Evolutionary conservation across 352 stramenopile species (phyloP).

Genomic region (Globisporangium polare): DNA sequence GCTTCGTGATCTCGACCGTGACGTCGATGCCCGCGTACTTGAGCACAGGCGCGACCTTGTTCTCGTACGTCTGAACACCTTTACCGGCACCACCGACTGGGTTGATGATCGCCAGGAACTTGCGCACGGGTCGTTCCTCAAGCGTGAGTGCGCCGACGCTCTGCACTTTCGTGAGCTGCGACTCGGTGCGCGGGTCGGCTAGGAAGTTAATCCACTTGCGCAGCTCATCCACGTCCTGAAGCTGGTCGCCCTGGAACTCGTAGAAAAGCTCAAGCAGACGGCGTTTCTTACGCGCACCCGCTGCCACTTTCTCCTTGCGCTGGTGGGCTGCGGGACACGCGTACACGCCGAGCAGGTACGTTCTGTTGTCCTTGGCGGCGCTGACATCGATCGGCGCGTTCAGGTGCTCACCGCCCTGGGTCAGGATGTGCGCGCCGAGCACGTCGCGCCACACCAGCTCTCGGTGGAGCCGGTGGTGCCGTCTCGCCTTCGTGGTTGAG

Average conservation of each 20-base stretch:
- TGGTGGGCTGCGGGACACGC: slow-evolving; percentile 28
- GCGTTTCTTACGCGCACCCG: slow-evolving; percentile 31
- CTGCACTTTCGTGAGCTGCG: slow-evolving; percentile 16
- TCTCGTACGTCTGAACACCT: slow-evolving; percentile 47
- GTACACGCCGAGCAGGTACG: slow-evolving; percentile 47
- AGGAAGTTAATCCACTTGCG: slow-evolving; percentile 44
- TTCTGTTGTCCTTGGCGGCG: slow-evolving; percentile 5
- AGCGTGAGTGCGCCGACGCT: slow-evolving; percentile 31
- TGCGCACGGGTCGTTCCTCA: slow-evolving; percentile 19
- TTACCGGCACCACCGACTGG: slow-evolving; percentile 57
- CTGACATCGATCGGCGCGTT: slow-evolving; percentile 16
- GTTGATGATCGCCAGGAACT: slow-evolving; percentile 73
- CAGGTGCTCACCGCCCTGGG: slow-evolving; percentile 34
- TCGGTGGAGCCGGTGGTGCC: slow-evolving; percentile 9
- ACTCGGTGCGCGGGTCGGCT: slow-evolving; percentile 37
- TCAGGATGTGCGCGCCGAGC: slow-evolving; percentile 52
- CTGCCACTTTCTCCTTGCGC: slow-evolving; percentile 14
- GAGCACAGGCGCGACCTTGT: slow-evolving; percentile 50
- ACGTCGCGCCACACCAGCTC: slow-evolving; percentile 43
- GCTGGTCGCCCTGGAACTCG: slow-evolving; percentile 33
- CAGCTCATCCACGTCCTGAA: slow-evolving; percentile 32
- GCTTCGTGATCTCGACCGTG: slow-evolving; percentile 43
- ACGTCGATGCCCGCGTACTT: slow-evolving; percentile 46
- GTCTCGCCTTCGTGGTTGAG: not conserved
- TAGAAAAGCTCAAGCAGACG: slow-evolving; percentile 43